phyloP scores from a whole-genome alignment of 306 rosid genomes.

The Malus fusca region DNA sequence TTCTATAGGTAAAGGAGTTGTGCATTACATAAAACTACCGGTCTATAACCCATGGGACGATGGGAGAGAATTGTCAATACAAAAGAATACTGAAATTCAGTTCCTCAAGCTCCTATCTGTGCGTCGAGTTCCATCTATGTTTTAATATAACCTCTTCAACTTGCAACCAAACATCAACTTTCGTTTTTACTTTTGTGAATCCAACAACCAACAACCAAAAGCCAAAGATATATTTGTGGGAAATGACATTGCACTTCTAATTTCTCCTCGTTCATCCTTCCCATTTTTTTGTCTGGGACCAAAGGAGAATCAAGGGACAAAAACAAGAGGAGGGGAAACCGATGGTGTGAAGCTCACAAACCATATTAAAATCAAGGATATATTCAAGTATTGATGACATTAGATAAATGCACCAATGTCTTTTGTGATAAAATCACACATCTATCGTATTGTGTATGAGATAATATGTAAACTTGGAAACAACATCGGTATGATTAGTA shows the following conservation, averaged over 20 bases:
- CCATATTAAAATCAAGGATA: neutral
- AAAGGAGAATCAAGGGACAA: neutral
- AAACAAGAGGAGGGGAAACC: neutral
- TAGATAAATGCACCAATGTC: neutral
- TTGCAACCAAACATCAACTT: neutral
- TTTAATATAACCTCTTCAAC: too few species aligned
- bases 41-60: neutral
- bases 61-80: neutral
- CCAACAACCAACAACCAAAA: neutral
- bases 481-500: too few species aligned
- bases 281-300: neutral
- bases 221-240: neutral
- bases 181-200: too few species aligned
- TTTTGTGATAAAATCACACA: too few species aligned
- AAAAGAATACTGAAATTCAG: neutral
- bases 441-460: too few species aligned
- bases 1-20: slow-evolving; percentile 2
- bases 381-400: neutral
- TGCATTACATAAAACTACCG: neutral
- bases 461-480: too few species aligned
- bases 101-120: neutral
- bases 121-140: neutral
- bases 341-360: neutral
- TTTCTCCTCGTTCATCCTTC: neutral
- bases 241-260: neutral